Percentiles rank a stretch among this genome's conserved stretches.
These are phyloP conservation scores for Echinochloa phyllopogon DNA, from an alignment of 176 grass and related monocot species.

Conservation along the genomic window DNA sequence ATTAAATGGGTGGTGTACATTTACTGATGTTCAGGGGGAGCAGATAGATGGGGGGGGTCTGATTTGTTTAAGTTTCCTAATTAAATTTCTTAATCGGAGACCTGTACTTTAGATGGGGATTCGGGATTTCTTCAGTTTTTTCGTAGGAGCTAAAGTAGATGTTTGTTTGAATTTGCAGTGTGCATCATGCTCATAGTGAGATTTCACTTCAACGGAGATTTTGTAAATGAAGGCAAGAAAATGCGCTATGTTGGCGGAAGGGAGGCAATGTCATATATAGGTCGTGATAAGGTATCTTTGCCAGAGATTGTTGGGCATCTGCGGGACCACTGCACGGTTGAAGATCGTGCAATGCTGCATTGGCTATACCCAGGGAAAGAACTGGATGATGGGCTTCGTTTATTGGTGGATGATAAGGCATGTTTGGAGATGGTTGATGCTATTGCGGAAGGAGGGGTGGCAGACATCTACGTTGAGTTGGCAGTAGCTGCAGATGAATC, in stretches of 20 bases:
- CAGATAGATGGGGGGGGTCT: background rate
- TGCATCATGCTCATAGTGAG: background rate
- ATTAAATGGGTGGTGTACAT: background rate
- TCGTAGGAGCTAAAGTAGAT: background rate
- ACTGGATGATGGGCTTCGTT: background rate
- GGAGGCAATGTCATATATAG: constrained; percentile 6
- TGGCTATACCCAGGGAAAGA: background rate
- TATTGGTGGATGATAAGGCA: background rate
- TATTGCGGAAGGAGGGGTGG: background rate
- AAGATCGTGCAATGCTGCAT: background rate
- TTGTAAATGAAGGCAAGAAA: background rate
- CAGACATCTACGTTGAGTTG: background rate
- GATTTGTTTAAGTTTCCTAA: background rate
- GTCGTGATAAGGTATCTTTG: background rate
- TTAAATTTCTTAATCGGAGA: background rate
- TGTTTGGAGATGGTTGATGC: background rate
- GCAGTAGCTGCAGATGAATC: background rate
- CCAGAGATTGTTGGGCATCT: background rate
- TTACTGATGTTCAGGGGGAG: background rate
- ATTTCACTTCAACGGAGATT: background rate
- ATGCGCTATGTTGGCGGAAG: background rate
- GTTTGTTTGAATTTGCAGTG: background rate
- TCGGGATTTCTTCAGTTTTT: background rate
- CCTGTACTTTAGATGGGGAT: background rate
- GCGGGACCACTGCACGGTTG: background rate